Base-by-base conservation (phyloP, 139 green algal genomes). In the Parachlorella kessleri region DNA sequence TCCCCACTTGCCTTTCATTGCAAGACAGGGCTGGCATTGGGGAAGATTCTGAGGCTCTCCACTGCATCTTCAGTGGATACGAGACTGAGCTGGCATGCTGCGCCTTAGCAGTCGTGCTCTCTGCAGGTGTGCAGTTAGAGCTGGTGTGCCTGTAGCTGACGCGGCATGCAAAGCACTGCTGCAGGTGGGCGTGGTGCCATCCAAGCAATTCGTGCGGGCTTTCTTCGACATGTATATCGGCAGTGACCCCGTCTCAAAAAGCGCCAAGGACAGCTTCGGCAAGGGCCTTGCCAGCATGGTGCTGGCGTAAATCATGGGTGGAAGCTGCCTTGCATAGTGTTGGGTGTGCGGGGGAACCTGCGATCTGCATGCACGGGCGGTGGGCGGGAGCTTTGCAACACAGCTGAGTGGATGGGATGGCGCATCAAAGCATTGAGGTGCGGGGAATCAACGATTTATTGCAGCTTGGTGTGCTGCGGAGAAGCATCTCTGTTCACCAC, bases 141-240 rank as follows among this genome's bases (percentile, higher is more conserved):
- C 28, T 10, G 26, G 8, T 54, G 48, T 28, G 42, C 8, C 21
- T 10, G 30, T 64, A 3, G 24, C n/a, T 53, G 14, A 0, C 38
- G 30, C 28, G 66, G 3, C 38, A 33, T 7, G 5, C 37, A 53
- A 70, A 26, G 23, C 24, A 23, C n/a, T 75, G 41, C n/a, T 65
- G 55, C 79, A 90, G 83, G 81, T 86, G 63, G 88, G 90, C 37
- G 37, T 33, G 7, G 83, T 94, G 32, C 21, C 76, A 23, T 92
- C 83, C 23, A 48, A 59, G 2, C 71, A 73, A 18, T 78, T 96
- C n/a, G 85, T 79, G 65, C 70, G 73, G 39, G 82, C 86, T 5
- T 76, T 96, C 30, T 89, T 94, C 64, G 85, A 88, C 70, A 84
- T 95, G 54, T 96, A 96, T 80, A 65, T 95, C 26, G 92, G 92